Evolutionary conservation across 2,329 filamentous ascomycete genomes (phyloP), one percentile per base, ranked within the genome.

Genomic region (Neoascochyta sp.): DNA sequence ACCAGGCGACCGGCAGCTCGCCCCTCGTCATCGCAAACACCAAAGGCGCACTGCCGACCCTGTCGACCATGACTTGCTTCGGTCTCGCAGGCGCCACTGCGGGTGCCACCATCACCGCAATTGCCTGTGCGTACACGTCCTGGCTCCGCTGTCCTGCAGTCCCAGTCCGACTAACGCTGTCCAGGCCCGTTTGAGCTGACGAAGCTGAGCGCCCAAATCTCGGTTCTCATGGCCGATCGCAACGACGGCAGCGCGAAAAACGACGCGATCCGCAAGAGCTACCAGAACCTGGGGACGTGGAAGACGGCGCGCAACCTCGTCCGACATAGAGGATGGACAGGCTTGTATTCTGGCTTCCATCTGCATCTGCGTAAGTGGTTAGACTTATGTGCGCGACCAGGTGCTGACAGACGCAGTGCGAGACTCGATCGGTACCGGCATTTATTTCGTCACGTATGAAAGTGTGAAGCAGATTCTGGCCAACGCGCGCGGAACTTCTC

Each of bases 391-490:
- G 13, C 15, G 18, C 9, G 2, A 6, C 19, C 14, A 19, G 18
- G 30, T 9, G 24, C 50, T 60, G 15, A 59, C 25, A 12, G 13
- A 6, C 10, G 16, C 43, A 86, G 84, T 89, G 51, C 77, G 86
- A 39, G 86, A 93, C 63, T 89, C 85, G 1, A 70, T 92, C 38
- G 86, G 86, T 31, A 93, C 86, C 1, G 77, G 79, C 16, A 86
- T 90, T 35, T 93, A 93, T 62, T 93, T 93, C 56, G 86, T 85
- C 67, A 89, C 86, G 16, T 93, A 93, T 60, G 86, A 93, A 63
- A 88, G 83, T 58, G 78, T 80, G 48, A 93, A 93, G 57, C 86
- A 92, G 60, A 66, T 90, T 14, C 74, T 88, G 42, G 85, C 82
- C 12, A 86, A 85, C 10, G 78, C 84, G 43, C 78, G 83, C 26